A percentile compares a stretch with the other conserved stretches of the same genome.
phyloP scores from a whole-genome alignment of 2,329 filamentous ascomycete genomes.

The Capronia coronata region DNA sequence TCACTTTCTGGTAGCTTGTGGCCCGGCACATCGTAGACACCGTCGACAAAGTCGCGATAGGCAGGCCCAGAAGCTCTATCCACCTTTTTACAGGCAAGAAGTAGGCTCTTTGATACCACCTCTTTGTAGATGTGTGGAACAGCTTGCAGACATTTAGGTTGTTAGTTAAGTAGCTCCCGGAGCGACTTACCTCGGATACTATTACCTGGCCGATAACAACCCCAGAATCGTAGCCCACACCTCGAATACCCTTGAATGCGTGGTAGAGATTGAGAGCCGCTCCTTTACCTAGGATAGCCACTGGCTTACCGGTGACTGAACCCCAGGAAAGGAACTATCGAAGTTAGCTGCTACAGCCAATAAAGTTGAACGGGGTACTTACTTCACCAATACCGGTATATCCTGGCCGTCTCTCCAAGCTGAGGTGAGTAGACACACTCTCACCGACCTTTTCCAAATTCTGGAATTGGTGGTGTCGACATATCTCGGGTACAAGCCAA shows the following conservation, averaged over 20 bases:
- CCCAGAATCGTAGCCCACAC: constrained; percentile 1
- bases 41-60: constrained; percentile 5
- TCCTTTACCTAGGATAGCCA: constrained; percentile 4
- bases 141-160: constrained; percentile 3
- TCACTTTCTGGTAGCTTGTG: neutral
- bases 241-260: neutral
- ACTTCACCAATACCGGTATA: constrained; percentile 20
- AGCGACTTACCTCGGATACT: neutral
- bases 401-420: neutral
- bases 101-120: constrained; percentile 10
- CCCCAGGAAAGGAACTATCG: constrained; percentile 16
- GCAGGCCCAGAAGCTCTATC: neutral
- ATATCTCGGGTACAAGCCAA: constrained; percentile 18
- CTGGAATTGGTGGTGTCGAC: constrained; percentile 2
- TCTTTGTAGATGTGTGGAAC: constrained; percentile 6
- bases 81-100: neutral
- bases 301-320: constrained; percentile 4
- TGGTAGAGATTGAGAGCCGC: constrained; percentile 3
- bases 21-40: constrained; percentile 1
- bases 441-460: constrained; percentile 5
- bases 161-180: neutral
- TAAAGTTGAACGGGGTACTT: neutral
- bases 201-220: constrained; percentile 5
- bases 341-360: constrained; percentile 1
- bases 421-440: neutral